These are phyloP conservation scores for Diatrype stigma DNA, from an alignment of 2,329 filamentous ascomycete genomes.

Conservation along the genomic window DNA sequence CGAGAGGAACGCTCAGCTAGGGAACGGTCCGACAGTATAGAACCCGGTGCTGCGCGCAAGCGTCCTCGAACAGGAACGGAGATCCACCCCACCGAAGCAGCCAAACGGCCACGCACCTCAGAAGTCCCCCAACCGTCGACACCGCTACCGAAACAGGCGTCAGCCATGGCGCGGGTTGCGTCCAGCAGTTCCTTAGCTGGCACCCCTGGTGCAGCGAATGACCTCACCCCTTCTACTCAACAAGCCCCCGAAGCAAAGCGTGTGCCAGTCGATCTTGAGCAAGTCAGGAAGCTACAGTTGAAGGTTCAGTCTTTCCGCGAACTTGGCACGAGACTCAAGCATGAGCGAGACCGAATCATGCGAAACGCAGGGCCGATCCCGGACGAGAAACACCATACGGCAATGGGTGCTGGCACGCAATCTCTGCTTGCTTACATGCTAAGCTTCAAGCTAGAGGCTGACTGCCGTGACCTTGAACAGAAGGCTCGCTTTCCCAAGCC, in stretches of 20 bases:
- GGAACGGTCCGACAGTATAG: slow-evolving; percentile 39
- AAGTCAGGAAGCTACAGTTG: slow-evolving; percentile 28
- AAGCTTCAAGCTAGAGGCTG: slow-evolving; percentile 47
- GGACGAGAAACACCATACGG: slow-evolving; percentile 23
- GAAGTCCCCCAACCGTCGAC: slow-evolving; percentile 45
- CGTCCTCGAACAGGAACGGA: slow-evolving; percentile 39
- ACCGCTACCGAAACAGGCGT: slow-evolving; percentile 42
- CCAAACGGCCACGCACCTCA: slow-evolving; percentile 40
- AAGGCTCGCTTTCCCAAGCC: slow-evolving; percentile 35
- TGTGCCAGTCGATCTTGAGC: slow-evolving; percentile 26
- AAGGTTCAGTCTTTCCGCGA: slow-evolving; percentile 33
- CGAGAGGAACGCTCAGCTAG: slow-evolving; percentile 27
- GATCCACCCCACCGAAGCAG: slow-evolving; percentile 23
- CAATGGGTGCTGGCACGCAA: slow-evolving; percentile 26
- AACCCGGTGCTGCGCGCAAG: slow-evolving; percentile 44
- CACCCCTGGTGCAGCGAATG: slow-evolving; percentile 45
- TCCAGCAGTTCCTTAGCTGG: slow-evolving; percentile 50
- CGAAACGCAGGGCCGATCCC: slow-evolving; percentile 15
- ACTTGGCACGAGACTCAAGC: slow-evolving; percentile 50
- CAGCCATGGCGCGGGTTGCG: slow-evolving; percentile 49
- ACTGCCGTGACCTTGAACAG: slow-evolving; percentile 39
- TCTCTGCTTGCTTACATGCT: slow-evolving; percentile 42
- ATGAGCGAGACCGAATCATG: slow-evolving; percentile 47
- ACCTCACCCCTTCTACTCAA: slow-evolving; percentile 36
- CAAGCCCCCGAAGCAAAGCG: slow-evolving; percentile 30